Evolutionary conservation across 176 grass and related monocot species (phyloP), one percentile per base, ranked within the genome.

Genomic region (Zizania latifolia): DNA sequence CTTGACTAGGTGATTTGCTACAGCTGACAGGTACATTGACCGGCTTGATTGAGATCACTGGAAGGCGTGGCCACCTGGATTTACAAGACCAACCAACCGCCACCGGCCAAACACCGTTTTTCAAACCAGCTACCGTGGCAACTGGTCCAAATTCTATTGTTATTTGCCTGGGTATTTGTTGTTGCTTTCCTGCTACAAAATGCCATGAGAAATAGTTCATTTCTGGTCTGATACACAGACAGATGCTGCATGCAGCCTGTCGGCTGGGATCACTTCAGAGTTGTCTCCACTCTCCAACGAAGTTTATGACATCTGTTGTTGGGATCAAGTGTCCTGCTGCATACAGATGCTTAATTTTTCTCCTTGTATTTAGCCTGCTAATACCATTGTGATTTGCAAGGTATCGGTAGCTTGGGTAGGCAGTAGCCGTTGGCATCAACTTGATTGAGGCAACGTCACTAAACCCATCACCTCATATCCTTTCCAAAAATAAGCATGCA

Each of bases 161-260:
- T n/a, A n/a, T n/a, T 64, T 33, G 14, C 3, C 11, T 5, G 4
- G 37, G 26, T 62, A n/a, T 17, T 75, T 62, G 10, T 33, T 68
- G 76, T 66, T 86, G 63, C 53, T 40, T 39, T 62, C 70, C 17
- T 53, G 53, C 55, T 58, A 80, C 12, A 9, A 55, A 70, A 54
- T 62, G 71, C 26, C 34, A 68, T 4, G 15, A 34, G 44, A 62
- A 80, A 68, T 35, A 48, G 36, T 30, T 55, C 23, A 3, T 55
- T 51, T 69, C 34, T 24, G 48, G 40, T 68, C 65, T 23, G 2
- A 70, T n/a, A n/a, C n/a, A n/a, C 36, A 7, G 32, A 41, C 11
- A 43, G 19, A 34, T 16, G 59, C 10, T 65, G 44, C 38, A 23
- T 48, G 22, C 6, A 13, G 41, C 33, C 38, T 55, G 56, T 71